Evolutionary conservation across 179 eudicot genomes (phyloP).

Genomic region (Carnegiea gigantea): DNA sequence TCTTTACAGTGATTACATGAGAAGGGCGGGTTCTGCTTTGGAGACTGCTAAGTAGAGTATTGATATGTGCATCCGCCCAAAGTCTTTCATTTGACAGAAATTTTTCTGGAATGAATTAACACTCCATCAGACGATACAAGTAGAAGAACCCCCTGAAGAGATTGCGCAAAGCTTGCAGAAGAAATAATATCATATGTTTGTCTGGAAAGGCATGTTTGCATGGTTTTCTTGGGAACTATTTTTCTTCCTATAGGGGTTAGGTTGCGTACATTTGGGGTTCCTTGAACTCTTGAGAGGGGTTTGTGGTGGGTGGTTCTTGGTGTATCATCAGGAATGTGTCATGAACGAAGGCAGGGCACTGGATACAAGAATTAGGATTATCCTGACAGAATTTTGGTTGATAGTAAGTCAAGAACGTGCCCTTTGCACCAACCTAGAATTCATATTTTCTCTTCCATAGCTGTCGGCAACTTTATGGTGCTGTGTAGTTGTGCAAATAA

Average conservation of each 20-base stretch:
- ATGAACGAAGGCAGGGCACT: neutral
- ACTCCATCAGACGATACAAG: neutral
- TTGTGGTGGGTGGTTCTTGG: neutral
- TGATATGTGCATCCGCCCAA: neutral
- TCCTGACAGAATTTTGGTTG: neutral
- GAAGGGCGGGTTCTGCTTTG: slow-evolving; percentile 1
- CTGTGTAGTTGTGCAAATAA: neutral
- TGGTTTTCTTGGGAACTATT: neutral
- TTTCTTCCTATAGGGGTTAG: too few relatives aligned
- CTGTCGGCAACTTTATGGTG: too few relatives aligned
- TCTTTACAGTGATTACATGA: slow-evolving; percentile 27
- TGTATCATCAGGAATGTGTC: neutral
- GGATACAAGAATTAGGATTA: neutral
- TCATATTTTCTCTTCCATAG: too few relatives aligned
- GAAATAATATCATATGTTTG: neutral
- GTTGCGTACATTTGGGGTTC: neutral
- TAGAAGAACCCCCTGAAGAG: neutral
- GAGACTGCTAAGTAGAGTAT: slow-evolving; percentile 1
- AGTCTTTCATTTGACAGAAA: neutral
- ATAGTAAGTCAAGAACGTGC: neutral
- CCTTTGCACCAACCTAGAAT: neutral
- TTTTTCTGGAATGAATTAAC: neutral
- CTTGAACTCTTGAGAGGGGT: neutral
- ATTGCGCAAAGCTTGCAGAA: neutral
- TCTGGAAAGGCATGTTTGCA: neutral